Evolutionary conservation across 2,329 filamentous ascomycete genomes (phyloP).

Genomic region (Diplodia seriata): DNA sequence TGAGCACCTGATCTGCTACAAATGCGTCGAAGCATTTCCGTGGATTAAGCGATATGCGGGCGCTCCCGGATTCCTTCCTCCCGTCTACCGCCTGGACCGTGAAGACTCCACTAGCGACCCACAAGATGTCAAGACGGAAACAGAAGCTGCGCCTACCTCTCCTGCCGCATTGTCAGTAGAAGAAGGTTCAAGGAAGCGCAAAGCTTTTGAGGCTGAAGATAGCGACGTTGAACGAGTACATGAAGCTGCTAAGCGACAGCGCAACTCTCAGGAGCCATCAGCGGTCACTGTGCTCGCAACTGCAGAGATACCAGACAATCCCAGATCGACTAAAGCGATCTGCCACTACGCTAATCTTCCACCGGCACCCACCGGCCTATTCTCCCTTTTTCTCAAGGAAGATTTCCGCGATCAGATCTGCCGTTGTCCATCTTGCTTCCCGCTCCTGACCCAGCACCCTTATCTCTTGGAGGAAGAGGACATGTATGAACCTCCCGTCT

Average conservation of each 20-base stretch:
- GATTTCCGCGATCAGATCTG: conserved; percentile 84
- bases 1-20: conserved; percentile 90
- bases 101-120: conserved; percentile 33
- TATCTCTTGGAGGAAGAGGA: conserved; percentile 95
- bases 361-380: conserved; percentile 57
- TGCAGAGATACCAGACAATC: conserved; percentile 46
- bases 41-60: conserved; percentile 93
- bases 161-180: neutral
- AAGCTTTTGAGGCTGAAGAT: conserved; percentile 48
- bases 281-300: conserved; percentile 30
- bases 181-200: conserved; percentile 53
- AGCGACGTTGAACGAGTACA: neutral
- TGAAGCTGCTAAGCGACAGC: conserved; percentile 28
- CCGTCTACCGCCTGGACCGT: conserved; percentile 64
- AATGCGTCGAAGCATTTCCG: conserved; percentile 83
- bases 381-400: conserved; percentile 83
- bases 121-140: neutral
- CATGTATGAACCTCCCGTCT: conserved; percentile 89
- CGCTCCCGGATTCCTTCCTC: conserved; percentile 76
- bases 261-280: conserved; percentile 29
- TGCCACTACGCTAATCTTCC: conserved; percentile 49
- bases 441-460: conserved; percentile 70
- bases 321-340: conserved; percentile 38
- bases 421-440: conserved; percentile 81
- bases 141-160: neutral